Evolutionary conservation across 1,284 basidiomycete genomes (phyloP).

Genomic region (Malassezia arunalokei): DNA sequence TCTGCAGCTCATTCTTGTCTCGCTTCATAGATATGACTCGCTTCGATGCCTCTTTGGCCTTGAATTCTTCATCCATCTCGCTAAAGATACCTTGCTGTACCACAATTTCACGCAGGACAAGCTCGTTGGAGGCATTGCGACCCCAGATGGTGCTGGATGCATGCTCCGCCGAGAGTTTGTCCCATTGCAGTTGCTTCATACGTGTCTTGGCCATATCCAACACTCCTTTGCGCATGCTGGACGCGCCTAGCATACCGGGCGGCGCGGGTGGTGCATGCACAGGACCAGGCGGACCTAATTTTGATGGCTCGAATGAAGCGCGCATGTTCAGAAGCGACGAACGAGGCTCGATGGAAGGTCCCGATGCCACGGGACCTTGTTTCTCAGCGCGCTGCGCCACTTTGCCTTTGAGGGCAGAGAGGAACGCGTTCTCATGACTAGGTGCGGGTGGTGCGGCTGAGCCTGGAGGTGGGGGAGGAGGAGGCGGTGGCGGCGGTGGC

Average conservation of each 20-base stretch:
- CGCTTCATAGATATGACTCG: constrained; percentile 43
- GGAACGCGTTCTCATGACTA: neutral
- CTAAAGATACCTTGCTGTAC: constrained; percentile 62
- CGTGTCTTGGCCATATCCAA: constrained; percentile 69
- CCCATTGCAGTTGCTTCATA: constrained; percentile 99
- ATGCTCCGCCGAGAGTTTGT: constrained; percentile 54
- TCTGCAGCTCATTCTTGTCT: constrained; percentile 46
- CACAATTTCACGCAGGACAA: constrained; percentile 22
- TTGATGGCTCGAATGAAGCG: constrained; percentile 21
- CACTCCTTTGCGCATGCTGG: constrained; percentile 71
- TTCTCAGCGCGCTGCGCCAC: neutral
- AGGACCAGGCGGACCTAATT: constrained; percentile 32
- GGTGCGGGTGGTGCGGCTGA: neutral
- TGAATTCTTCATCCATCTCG: constrained; percentile 97
- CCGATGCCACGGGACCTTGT: neutral
- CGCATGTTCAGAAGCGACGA: constrained; percentile 35
- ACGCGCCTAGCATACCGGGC: neutral
- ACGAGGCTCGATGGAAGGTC: neutral
- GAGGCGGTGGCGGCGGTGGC: constrained; percentile 22
- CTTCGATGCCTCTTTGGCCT: constrained; percentile 73
- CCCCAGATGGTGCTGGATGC: constrained; percentile 44
- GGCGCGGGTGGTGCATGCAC: constrained; percentile 37
- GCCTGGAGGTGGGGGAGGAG: constrained; percentile 20
- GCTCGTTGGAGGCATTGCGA: constrained; percentile 26
- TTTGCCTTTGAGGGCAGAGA: neutral